These are phyloP conservation scores for Viola odorata DNA, from an alignment of 345 rosid species.

Conservation along the genomic window DNA sequence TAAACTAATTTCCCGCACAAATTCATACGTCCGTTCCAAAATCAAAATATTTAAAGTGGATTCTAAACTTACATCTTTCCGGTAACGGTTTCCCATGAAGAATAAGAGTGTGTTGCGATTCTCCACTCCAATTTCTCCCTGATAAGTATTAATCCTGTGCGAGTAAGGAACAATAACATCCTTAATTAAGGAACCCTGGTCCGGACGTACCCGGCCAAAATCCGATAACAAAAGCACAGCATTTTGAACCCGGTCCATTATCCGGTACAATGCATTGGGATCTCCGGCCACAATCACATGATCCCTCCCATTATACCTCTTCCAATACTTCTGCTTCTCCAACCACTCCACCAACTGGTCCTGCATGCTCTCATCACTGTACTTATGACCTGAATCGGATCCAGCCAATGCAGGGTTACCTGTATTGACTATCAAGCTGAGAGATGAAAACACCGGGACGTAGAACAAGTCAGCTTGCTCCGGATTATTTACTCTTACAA, in stretches of 20 bases:
- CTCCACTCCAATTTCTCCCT: slow-evolving; percentile 57
- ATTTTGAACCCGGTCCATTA: slow-evolving; percentile 59
- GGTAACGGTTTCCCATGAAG: slow-evolving; percentile 96
- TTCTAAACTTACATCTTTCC: slow-evolving; percentile 61
- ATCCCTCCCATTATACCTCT: slow-evolving; percentile 65
- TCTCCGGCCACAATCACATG: slow-evolving; percentile 84
- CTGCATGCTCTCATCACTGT: slow-evolving; percentile 89
- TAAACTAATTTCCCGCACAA: too few species aligned
- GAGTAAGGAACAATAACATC: slow-evolving; percentile 88
- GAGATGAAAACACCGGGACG: slow-evolving; percentile 80
- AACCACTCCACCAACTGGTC: slow-evolving; percentile 75
- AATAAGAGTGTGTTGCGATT: slow-evolving; percentile 67
- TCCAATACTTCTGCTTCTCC: slow-evolving; percentile 75
- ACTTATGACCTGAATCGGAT: slow-evolving; percentile 35
- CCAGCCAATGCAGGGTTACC: slow-evolving; percentile 27
- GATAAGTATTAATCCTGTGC: slow-evolving; percentile 66
- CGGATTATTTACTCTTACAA: slow-evolving; percentile 56
- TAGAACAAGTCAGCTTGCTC: slow-evolving; percentile 82
- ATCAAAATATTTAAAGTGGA: too few species aligned
- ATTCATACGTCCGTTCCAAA: too few species aligned
- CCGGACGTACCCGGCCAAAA: slow-evolving; percentile 73
- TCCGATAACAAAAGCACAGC: slow-evolving; percentile 65
- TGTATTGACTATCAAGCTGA: slow-evolving; percentile 67
- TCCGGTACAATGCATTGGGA: slow-evolving; percentile 76
- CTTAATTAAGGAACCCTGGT: slow-evolving; percentile 88